Base-by-base conservation (phyloP, 2,329 filamentous ascomycete genomes). In the Hymenoscyphus infarciens region DNA sequence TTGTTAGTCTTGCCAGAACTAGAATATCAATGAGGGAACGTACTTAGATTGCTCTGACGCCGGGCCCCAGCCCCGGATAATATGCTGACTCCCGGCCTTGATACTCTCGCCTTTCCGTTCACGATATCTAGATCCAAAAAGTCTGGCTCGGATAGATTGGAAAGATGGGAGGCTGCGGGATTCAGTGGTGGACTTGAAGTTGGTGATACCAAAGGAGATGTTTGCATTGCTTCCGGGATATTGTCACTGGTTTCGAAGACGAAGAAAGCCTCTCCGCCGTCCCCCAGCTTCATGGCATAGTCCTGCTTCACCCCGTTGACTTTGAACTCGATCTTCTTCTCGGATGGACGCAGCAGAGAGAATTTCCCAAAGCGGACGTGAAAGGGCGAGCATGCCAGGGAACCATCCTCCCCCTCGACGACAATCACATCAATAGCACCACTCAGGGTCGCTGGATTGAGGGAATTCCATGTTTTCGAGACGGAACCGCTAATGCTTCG, bases 301-400 rank as follows among this genome's bases (percentile, higher is more conserved):
- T 95, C 83, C 75, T 97, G 92, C 77, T 95, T 96, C 65, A 84
- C 79, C 72, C 91, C 90, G 81, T 99, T 99, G 82, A 99, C 93
- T 71, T 85, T 85, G 79, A 99, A 99, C 78, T 98, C 93, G 73
- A 99, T 95, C 84, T 98, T 99, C 80, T 99, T 99, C 78, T 99
- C 95, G 64, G 88, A 97, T 0, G 95, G 95, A 25, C 95, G 90
- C 72, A 99, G 80, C 45, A 99, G 83, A 64, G 94, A 97, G 80
- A 98, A 98, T 79, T 99, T 99, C 77, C 95, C 95, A 77, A 99
- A 99, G 72, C 95, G 92, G 68, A 99, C 95, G 77, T 99, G 95
- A 77, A 99, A 99, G 57, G 95, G 95, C 31, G 94, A 98, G 79
- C 95, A 99, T 68, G 89, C 87, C 63, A 98, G 83, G 49, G 80